Base-by-base conservation (phyloP, 805 yeast genomes). In the Wickerhamiella dianesei region DNA sequence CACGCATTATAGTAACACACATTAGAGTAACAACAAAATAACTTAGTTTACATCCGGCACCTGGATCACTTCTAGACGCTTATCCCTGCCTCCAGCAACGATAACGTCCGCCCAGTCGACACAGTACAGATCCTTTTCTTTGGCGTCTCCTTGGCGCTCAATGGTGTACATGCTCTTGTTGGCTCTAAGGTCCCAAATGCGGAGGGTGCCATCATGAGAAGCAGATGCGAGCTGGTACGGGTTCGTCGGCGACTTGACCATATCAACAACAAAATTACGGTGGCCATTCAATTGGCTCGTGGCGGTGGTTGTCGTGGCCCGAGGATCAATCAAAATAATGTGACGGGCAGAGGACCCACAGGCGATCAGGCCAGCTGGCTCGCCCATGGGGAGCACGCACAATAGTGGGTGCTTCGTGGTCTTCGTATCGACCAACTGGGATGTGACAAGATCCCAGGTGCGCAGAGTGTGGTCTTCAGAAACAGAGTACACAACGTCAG, bases 341-440 rank as follows among this genome's bases (percentile, higher is more conserved):
- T 92, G 97, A 65, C 98, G 81, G n/a, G 96, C 96, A 12, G 95
- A 81, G 1, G 96, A 86, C n/a, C 98, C 98, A 48, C 89, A 77
- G 6, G 88, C 95, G 25, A 92, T 66, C 47, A 92, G 68, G 13
- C 59, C 59, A 51, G 83, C 76, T 45, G 80, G 67, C 44, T 75
- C 70, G 4, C 83, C 76, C 51, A 92, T 69, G 54, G 79, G 79
- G 25, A 79, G 70, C 22, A 88, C 65, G 0, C 95, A 83, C 41
- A 88, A 71, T 52, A 92, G 71, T 9, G 97, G 80, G 64, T 76
- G 88, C 13, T 88, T 82, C 0, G 97, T 87, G 18, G 82, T 75
- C 64, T 82, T 80, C 3, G 96, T 83, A 61, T 87, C 96, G 22
- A 92, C 82, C 57, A 86, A 77, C 53, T 84, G 75, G 12, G 83